Evolutionary conservation across 805 yeast species (phyloP), one percentile per base, ranked within the genome.

Genomic region (Hanseniaspora clermontiae): DNA sequence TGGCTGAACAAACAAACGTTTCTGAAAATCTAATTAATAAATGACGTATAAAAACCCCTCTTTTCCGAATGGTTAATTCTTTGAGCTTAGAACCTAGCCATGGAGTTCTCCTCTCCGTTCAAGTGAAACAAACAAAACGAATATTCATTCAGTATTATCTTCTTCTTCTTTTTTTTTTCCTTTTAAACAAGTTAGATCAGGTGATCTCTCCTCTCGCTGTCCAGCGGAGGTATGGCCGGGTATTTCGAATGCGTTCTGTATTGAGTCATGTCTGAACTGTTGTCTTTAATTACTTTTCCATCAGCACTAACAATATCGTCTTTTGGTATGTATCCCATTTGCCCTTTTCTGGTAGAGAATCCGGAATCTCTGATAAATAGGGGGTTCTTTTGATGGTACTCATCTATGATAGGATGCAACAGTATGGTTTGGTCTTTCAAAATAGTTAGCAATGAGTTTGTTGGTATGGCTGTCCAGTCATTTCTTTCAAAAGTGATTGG

Each of bases 401-500:
- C 96, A 67, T 93, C 97, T 49, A 77, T 72, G 43, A 93, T 86
- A 1, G 98, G 98, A 66, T 90, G 95, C 71, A 93, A 72, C 49
- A 93, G 72, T 3, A 93, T 93, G 1, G 95, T 87, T 67, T 90
- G 95, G 57, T 81, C 82, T 60, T 81, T 82, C 14, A 45, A 17
- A 58, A 93, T 81, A 0, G 96, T 86, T 15, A 93, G 68, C 0
- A 84, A 73, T 3, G 97, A 85, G 67, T 93, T 93, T 1, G 97
- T 85, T 1, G 97, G 97, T 0, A 93, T 95, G 3, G 96, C 83
- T 52, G 91, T 86, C 98, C 98, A 93, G 70, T 93, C 98, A 42
- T 90, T 91, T 57, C 98, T 74, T 71, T 93, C 97, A 68, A 93
- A 93, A 0, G 98, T 93, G 57, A 93, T 74, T 0, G 98, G 98